Evolutionary conservation across 2,329 filamentous ascomycete species (phyloP).

Genomic region (Fusarium annulatum): DNA sequence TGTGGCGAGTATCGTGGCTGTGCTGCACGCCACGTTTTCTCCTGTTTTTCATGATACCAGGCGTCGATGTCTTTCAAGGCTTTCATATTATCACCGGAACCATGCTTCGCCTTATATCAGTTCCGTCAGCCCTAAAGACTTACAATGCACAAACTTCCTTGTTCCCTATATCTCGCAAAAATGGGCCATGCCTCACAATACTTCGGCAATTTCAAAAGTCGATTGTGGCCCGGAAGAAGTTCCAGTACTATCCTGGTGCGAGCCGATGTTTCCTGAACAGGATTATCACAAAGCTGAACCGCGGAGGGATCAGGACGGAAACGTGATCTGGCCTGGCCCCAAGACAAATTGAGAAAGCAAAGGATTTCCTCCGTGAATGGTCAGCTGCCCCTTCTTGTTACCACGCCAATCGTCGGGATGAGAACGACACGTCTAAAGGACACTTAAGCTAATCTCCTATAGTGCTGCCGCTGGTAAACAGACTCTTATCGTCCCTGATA

Average conservation of each 20-base stretch:
- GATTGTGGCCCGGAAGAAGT: neutral
- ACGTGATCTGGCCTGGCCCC: slow-evolving; percentile 71
- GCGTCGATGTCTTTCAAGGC: neutral
- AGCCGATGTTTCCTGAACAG: neutral
- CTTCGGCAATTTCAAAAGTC: neutral
- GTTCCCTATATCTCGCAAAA: rapidly evolving
- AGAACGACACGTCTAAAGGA: neutral
- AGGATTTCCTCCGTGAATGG: slow-evolving; percentile 69
- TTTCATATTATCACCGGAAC: neutral
- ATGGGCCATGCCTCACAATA: neutral
- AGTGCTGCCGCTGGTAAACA: slow-evolving; percentile 45
- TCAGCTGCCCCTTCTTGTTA: slow-evolving; percentile 43
- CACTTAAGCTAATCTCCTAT: slow-evolving; percentile 8
- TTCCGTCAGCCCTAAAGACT: too few species aligned
- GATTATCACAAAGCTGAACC: slow-evolving; percentile 29
- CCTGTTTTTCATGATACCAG: neutral
- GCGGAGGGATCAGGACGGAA: slow-evolving; percentile 54
- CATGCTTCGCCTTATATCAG: slow-evolving; percentile 3
- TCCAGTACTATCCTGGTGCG: neutral
- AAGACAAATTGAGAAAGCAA: slow-evolving; percentile 65
- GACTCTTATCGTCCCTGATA: slow-evolving; percentile 73
- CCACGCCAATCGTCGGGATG: neutral
- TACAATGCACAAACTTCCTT: rapidly evolving
- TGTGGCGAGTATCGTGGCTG: slow-evolving; percentile 4
- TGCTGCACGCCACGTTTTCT: neutral